Evolutionary conservation across 495 filamentous ascomycete species (phyloP), one percentile per base, ranked within the genome.

Genomic region (Diplogelasinospora grovesii): DNA sequence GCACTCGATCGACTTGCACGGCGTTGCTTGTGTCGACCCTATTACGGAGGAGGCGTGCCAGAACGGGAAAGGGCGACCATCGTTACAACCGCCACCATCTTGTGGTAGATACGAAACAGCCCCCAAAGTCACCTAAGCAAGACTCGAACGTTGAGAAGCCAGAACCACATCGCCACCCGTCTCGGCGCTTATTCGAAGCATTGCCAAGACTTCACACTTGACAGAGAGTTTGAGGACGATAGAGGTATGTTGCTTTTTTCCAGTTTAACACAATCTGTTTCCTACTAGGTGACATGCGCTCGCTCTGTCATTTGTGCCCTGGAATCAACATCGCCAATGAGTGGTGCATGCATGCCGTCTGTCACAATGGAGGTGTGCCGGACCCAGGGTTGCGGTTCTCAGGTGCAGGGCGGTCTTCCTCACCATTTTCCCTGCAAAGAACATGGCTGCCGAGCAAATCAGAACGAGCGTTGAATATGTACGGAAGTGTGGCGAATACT

Each of bases 401-500:
- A 39, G 25, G 25, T 48, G 33, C 39, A 47, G 43, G n/a, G n/a
- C 48, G 30, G 36, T 36, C 29, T 39, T 16, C 34, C n/a, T 36
- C 39, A 22, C 31, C 14, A 36, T 22, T 14, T 27, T 29, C 15
- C 37, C 26, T 41, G 20, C 43, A 41, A 31, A 35, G 27, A 34
- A 21, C 15, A 39, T 11, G 28, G 30, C 29, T 22, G 26, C 31
- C 40, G 45, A 49, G 39, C 41, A 59, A n/a, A 54, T 50, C 39
- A 40, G 36, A 53, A 26, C 45, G 28, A 40, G 13, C 26, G n/a
- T 42, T 22, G 35, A 31, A 40, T 23, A 45, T 48, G 35, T 43
- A 43, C 29, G 32, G n/a, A n/a, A n/a, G n/a, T n/a, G n/a, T n/a
- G n/a, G 40, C 36, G 21, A 47, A 47, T 36, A 49, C 52, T 50